Evolutionary conservation across 2,329 filamentous ascomycete genomes (phyloP).

Genomic region (Xylaria sp.): DNA sequence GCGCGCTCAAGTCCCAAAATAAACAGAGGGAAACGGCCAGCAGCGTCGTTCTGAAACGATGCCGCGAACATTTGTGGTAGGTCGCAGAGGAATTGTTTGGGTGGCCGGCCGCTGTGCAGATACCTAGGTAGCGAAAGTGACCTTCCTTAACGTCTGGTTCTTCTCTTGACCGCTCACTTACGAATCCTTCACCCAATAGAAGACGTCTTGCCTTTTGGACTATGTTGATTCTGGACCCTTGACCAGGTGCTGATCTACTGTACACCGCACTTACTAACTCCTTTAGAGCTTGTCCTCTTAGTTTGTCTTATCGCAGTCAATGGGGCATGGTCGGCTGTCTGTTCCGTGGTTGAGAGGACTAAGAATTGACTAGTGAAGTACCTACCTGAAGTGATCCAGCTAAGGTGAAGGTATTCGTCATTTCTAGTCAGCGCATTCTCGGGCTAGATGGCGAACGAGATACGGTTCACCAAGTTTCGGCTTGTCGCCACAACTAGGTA

Average conservation of each 20-base stretch:
- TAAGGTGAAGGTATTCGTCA: constrained; percentile 39
- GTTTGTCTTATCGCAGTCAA: constrained; percentile 29
- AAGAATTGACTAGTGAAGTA: constrained; percentile 20
- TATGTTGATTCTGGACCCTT: constrained; percentile 20
- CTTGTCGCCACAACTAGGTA: constrained; percentile 44
- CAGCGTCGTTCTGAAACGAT: constrained; percentile 26
- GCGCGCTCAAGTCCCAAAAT: constrained; percentile 27
- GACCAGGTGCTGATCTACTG: constrained; percentile 35
- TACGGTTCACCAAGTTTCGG: constrained; percentile 37
- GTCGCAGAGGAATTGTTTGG: constrained; percentile 20
- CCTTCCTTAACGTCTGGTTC: constrained; percentile 3
- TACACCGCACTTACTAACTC: constrained; percentile 43
- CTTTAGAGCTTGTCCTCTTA: constrained; percentile 24
- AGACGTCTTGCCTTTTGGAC: constrained; percentile 32
- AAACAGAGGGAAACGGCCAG: constrained; percentile 29
- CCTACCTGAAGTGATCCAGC: constrained; percentile 33
- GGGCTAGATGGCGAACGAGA: constrained; percentile 29
- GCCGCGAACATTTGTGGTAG: constrained; percentile 19
- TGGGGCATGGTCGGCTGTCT: not conserved
- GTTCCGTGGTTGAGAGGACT: not conserved
- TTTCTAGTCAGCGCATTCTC: constrained; percentile 27
- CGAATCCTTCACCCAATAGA: constrained; percentile 41
- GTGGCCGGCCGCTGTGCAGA: constrained; percentile 11
- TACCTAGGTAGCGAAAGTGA: constrained; percentile 11
- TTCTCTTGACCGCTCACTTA: constrained; percentile 46